These are phyloP conservation scores for Hymenoscyphus infarciens DNA, from an alignment of 2,329 filamentous ascomycete species.

Conservation along the genomic window DNA sequence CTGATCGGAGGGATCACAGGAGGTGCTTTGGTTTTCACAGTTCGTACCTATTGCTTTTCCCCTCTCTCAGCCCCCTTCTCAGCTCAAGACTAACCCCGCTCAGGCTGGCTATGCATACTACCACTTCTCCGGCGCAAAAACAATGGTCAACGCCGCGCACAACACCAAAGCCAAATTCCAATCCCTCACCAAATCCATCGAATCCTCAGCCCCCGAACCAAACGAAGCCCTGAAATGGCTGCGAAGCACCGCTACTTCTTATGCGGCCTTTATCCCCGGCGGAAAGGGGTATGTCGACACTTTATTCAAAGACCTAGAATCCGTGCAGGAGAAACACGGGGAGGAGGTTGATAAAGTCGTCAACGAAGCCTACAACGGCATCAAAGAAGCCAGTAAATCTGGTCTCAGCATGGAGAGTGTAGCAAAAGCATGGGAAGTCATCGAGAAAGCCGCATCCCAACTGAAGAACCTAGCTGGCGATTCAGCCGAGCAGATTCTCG, in stretches of 20 bases:
- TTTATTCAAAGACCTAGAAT: slow-evolving; percentile 68
- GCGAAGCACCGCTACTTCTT: slow-evolving; percentile 62
- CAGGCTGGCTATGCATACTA: slow-evolving; percentile 49
- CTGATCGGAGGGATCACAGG: slow-evolving; percentile 48
- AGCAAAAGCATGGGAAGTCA: slow-evolving; percentile 55
- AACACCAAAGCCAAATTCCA: slow-evolving; percentile 60
- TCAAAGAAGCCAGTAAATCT: slow-evolving; percentile 57
- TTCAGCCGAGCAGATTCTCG: slow-evolving; percentile 59
- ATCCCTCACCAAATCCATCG: slow-evolving; percentile 38
- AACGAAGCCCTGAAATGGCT: slow-evolving; percentile 66
- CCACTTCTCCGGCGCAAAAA: slow-evolving; percentile 44
- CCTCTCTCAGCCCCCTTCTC: no score
- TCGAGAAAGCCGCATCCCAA: slow-evolving; percentile 58
- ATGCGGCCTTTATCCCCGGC: slow-evolving; percentile 69
- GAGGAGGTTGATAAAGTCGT: slow-evolving; percentile 69
- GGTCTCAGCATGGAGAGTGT: slow-evolving; percentile 62
- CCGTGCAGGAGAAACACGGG: slow-evolving; percentile 61
- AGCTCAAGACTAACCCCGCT: background rate
- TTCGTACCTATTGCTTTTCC: no score
- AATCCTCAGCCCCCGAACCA: slow-evolving; percentile 53
- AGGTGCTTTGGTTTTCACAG: slow-evolving; percentile 43
- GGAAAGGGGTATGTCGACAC: slow-evolving; percentile 64
- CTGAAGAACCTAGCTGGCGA: slow-evolving; percentile 61
- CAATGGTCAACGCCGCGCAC: slow-evolving; percentile 46
- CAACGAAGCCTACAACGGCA: slow-evolving; percentile 62